These are phyloP conservation scores for Raphanus sativus DNA, from an alignment of 345 rosid species.

Conservation along the genomic window DNA sequence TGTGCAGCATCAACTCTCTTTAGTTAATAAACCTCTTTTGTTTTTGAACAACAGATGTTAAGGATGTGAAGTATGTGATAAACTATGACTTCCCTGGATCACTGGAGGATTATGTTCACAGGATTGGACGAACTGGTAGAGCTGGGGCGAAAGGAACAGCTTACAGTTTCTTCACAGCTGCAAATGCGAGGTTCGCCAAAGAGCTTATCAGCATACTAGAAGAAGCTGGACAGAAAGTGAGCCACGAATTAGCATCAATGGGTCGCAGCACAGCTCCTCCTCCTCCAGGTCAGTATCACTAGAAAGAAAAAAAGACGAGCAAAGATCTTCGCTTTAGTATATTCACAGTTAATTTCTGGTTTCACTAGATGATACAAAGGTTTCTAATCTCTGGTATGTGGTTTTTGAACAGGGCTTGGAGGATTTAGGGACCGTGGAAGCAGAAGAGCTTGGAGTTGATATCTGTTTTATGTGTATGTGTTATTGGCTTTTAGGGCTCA, in stretches of 20 bases:
- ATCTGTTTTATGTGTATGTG: conserved; percentile 1
- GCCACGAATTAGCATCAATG: conserved; percentile 87
- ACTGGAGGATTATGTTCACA: conserved; percentile 96
- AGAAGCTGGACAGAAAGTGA: conserved; percentile 98
- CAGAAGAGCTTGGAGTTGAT: conserved; percentile 58
- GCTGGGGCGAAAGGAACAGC: conserved; percentile 99
- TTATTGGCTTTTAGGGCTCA: conserved; percentile 26
- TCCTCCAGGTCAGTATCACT: conserved; percentile 62
- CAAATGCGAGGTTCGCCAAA: conserved; percentile 94
- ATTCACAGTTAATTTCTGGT: too few species aligned
- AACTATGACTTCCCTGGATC: conserved; percentile 99
- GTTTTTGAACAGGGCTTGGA: conserved; percentile 44
- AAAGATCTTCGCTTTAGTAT: too few species aligned
- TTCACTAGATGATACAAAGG: too few species aligned
- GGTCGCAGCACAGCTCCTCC: conserved; percentile 94
- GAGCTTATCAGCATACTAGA: conserved; percentile 82
- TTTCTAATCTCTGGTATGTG: background rate
- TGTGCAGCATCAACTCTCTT: background rate
- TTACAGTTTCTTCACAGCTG: conserved; percentile 92
- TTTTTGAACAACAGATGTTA: conserved; percentile 66
- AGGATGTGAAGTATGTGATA: conserved; percentile 90
- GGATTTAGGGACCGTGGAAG: conserved; percentile 70
- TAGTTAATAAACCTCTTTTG: conserved; percentile 10
- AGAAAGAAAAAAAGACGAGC: background rate
- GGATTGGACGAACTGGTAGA: conserved; percentile 97